A percentile compares a stretch with the other conserved stretches of the same genome.
These are phyloP conservation scores for Aspergillus versicolor DNA, from an alignment of 2,329 filamentous ascomycete genomes.

Conservation along the genomic window DNA sequence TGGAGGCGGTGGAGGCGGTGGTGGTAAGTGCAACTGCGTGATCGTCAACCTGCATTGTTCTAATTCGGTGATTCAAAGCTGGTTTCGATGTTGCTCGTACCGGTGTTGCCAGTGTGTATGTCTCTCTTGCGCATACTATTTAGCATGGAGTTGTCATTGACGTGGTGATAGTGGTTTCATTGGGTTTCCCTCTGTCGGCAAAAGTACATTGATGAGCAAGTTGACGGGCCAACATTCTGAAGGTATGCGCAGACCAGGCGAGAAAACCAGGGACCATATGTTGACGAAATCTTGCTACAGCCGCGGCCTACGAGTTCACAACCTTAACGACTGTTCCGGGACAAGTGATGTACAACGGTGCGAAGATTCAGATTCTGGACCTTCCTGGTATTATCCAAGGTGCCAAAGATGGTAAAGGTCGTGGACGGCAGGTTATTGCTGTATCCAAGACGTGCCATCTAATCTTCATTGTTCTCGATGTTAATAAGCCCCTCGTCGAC, in stretches of 20 bases:
- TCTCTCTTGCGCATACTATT: constrained; percentile 17
- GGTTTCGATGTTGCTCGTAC: constrained; percentile 98
- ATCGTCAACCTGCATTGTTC: constrained; percentile 1
- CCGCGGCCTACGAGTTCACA: constrained; percentile 96
- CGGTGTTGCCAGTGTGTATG: constrained; percentile 84
- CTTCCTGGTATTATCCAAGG: constrained; percentile 98
- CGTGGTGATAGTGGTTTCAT: constrained; percentile 68
- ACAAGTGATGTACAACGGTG: constrained; percentile 93
- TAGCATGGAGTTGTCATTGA: constrained; percentile 12
- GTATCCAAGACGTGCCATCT: constrained; percentile 98
- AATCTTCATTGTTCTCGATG: constrained; percentile 97
- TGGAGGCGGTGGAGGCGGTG: constrained; percentile 73
- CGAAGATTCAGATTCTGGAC: constrained; percentile 97
- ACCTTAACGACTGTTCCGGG: constrained; percentile 96
- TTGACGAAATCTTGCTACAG: constrained; percentile 41
- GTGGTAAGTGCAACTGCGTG: constrained; percentile 26
- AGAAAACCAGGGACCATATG: constrained; percentile 79
- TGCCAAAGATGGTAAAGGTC: constrained; percentile 95
- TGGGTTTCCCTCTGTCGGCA: constrained; percentile 96
- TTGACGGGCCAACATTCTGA: constrained; percentile 97
- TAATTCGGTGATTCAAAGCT: constrained; percentile 41
- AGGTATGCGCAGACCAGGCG: constrained; percentile 69
- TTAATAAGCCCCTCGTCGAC: constrained; percentile 97
- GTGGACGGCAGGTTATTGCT: constrained; percentile 96
- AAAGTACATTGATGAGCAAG: constrained; percentile 94